These are phyloP conservation scores for Wickerhamomyces sp. DNA, from an alignment of 1,139 yeast species.

Conservation along the genomic window DNA sequence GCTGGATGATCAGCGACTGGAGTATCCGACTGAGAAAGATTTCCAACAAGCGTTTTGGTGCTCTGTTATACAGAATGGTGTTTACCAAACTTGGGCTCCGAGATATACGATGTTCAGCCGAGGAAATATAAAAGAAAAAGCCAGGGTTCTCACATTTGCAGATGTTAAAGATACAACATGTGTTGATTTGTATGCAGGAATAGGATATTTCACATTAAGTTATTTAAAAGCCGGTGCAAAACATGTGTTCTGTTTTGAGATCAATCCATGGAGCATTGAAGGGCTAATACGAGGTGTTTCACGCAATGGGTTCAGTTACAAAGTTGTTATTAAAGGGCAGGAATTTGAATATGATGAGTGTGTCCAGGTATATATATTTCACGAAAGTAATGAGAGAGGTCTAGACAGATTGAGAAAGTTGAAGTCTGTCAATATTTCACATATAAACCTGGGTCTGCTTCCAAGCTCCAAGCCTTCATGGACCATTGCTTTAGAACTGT, in stretches of 20 bases:
- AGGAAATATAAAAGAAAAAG: constrained; percentile 84
- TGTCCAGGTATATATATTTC: constrained; percentile 42
- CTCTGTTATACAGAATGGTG: constrained; percentile 63
- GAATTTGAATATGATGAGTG: constrained; percentile 24
- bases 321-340: constrained; percentile 32
- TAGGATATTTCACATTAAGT: constrained; percentile 78
- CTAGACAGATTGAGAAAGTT: constrained; percentile 33
- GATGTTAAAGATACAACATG: constrained; percentile 39
- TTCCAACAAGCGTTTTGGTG: constrained; percentile 68
- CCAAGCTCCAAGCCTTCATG: constrained; percentile 68
- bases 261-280: constrained; percentile 81
- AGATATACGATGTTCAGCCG: constrained; percentile 81
- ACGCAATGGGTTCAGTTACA: constrained; percentile 39
- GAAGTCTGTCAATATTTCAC: constrained; percentile 36
- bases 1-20: constrained; percentile 23
- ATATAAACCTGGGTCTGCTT: constrained; percentile 71
- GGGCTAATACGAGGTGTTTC: constrained; percentile 59
- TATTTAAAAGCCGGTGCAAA: constrained; percentile 54
- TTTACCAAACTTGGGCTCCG: constrained; percentile 82
- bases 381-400: constrained; percentile 58
- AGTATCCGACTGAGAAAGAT: constrained; percentile 39
- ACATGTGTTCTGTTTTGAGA: constrained; percentile 70
- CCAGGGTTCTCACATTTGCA: constrained; percentile 46
- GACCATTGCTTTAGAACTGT: constrained; percentile 38
- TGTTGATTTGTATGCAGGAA: constrained; percentile 77